Percentiles rank a stretch among this genome's conserved stretches.
Evolutionary conservation across 139 green algal genomes (phyloP).

Genomic region (Chlorella sp.): DNA sequence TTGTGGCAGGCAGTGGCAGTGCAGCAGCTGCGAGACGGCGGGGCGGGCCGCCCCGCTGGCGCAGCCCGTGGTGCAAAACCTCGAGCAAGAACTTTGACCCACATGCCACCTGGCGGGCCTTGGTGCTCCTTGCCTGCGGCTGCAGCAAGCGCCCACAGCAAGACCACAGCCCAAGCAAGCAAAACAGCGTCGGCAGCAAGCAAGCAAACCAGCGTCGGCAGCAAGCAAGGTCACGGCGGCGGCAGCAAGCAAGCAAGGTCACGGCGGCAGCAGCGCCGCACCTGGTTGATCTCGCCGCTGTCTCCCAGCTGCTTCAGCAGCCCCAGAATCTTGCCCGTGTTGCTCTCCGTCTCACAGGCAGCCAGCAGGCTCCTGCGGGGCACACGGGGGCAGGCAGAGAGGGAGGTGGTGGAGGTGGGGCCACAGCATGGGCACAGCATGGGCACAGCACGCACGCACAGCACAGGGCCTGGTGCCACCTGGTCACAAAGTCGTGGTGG

Average conservation of each 20-base stretch:
- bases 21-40: too few species aligned
- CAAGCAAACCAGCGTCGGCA: too few species aligned
- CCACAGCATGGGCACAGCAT: not conserved
- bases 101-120: too few species aligned
- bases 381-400: not conserved
- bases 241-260: not conserved
- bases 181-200: too few species aligned
- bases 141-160: not conserved
- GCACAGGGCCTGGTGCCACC: conserved; percentile 13
- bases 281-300: conserved; percentile 52
- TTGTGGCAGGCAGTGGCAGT: too few species aligned
- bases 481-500: conserved; percentile 84
- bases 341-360: not conserved
- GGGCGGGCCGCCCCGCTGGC: too few species aligned
- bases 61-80: too few species aligned
- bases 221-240: not conserved
- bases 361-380: conserved; percentile 37
- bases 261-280: not conserved
- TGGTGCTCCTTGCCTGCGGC: too few species aligned
- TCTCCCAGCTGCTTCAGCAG: conserved; percentile 41
- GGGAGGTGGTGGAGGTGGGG: conserved; percentile 86
- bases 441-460: too few species aligned
- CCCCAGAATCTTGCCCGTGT: not conserved
- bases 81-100: too few species aligned
- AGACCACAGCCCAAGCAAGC: too few species aligned